Conservation (phyloP, 2,329 filamentous ascomycete genomes). For the Epichloe aotearoae region DNA sequence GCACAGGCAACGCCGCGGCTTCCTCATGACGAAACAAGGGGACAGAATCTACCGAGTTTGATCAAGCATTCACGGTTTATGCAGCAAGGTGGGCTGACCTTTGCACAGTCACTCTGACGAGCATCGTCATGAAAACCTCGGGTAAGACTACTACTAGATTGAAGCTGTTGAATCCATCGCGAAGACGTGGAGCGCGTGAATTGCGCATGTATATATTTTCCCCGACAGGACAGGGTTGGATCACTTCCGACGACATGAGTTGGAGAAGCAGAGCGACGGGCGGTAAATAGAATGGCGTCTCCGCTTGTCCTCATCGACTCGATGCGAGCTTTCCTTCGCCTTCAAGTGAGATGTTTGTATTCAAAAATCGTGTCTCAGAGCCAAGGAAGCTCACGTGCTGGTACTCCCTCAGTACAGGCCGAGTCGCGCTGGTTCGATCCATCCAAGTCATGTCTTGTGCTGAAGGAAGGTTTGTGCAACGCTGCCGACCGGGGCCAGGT, state of each 20-base stretch:
- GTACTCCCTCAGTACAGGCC: too few species aligned
- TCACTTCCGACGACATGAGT: background rate
- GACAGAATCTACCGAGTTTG: background rate
- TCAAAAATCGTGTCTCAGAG: background rate
- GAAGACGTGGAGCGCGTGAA: background rate
- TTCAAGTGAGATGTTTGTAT: background rate
- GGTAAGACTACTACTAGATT: background rate
- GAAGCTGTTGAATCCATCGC: background rate
- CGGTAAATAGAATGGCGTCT: background rate
- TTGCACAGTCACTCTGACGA: background rate
- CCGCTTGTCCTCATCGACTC: background rate
- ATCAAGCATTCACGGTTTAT: background rate
- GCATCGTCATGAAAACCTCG: background rate
- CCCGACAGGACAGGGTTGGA: background rate
- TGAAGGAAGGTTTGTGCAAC: background rate
- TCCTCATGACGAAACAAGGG: background rate
- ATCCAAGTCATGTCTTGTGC: background rate
- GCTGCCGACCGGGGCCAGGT: background rate
- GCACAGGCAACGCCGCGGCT: slow-evolving; percentile 7
- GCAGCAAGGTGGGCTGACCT: background rate
- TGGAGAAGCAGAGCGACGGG: background rate
- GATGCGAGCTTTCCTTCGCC: too few species aligned
- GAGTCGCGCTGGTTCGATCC: background rate
- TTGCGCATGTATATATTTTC: background rate
- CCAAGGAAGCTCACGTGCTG: background rate